Conservation (phyloP, 2,329 filamentous ascomycete genomes). For the Biscogniauxia mediterranea region DNA sequence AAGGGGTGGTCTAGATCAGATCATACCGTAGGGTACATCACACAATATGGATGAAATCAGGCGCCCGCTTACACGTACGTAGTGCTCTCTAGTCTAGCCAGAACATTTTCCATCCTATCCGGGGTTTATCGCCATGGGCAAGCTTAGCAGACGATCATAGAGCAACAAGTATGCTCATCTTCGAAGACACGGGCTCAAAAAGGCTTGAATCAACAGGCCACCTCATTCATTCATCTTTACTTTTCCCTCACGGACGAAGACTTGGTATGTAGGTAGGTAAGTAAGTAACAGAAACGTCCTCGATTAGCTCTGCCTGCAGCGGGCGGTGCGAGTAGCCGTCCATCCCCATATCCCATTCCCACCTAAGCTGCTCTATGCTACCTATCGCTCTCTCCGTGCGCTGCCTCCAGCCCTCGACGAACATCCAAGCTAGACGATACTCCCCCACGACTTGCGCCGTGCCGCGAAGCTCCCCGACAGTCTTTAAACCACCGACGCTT, state of each 20-base stretch:
- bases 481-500: background rate
- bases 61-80: background rate
- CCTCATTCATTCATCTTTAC: too few relatives aligned
- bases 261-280: background rate
- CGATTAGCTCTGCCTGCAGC: background rate
- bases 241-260: too few relatives aligned
- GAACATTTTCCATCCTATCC: background rate
- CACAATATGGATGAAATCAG: background rate
- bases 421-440: conserved; percentile 38
- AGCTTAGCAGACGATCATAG: too few relatives aligned
- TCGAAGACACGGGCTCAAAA: too few relatives aligned
- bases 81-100: background rate
- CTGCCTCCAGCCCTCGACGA: conserved; percentile 38
- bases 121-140: too few relatives aligned
- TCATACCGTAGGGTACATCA: background rate
- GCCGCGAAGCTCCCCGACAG: background rate
- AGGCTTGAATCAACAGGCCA: too few relatives aligned
- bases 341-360: conserved; percentile 27
- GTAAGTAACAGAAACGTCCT: background rate
- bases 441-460: conserved; percentile 19
- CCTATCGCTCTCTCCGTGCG: conserved; percentile 33
- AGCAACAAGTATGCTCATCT: too few relatives aligned
- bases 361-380: conserved; percentile 33
- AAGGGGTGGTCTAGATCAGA: background rate
- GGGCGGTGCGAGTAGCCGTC: background rate